Evolutionary conservation across 2,329 filamentous ascomycete species (phyloP).

Genomic region (Ophiostoma ips): DNA sequence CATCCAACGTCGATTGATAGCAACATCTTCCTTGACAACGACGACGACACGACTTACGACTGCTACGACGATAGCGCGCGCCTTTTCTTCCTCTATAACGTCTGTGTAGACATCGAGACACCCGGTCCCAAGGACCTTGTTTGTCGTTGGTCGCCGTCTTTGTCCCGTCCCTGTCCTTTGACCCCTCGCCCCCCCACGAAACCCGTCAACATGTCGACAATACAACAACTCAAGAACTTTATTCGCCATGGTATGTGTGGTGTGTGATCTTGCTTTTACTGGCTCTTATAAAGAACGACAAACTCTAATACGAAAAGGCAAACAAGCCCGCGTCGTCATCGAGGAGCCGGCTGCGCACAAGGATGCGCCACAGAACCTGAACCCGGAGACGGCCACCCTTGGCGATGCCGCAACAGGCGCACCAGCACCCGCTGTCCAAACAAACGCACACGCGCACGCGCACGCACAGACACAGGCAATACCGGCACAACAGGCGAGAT

Average conservation of each 20-base stretch:
- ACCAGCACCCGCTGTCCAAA: neutral
- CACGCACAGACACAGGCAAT: constrained; percentile 18
- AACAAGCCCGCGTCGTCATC: constrained; percentile 63
- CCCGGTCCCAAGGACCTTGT: no score
- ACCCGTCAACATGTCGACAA: constrained; percentile 44
- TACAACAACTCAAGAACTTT: constrained; percentile 96
- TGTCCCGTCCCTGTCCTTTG: neutral
- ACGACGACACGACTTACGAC: no score
- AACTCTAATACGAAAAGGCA: no score
- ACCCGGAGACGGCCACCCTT: constrained; percentile 27
- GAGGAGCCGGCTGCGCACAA: constrained; percentile 36
- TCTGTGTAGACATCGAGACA: no score
- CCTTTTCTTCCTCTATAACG: no score
- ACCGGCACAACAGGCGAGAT: constrained; percentile 18
- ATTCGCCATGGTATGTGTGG: constrained; percentile 62
- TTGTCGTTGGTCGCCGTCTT: neutral
- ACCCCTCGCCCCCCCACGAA: neutral
- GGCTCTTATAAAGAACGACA: no score
- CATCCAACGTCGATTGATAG: no score
- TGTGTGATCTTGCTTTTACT: constrained; percentile 12
- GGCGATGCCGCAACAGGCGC: constrained; percentile 27
- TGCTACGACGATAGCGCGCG: no score
- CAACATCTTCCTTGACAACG: no score
- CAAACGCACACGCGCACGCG: neutral
- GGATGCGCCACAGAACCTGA: constrained; percentile 36